These are phyloP conservation scores for Candida glucosophila DNA, from an alignment of 1,139 yeast species.

Conservation along the genomic window DNA sequence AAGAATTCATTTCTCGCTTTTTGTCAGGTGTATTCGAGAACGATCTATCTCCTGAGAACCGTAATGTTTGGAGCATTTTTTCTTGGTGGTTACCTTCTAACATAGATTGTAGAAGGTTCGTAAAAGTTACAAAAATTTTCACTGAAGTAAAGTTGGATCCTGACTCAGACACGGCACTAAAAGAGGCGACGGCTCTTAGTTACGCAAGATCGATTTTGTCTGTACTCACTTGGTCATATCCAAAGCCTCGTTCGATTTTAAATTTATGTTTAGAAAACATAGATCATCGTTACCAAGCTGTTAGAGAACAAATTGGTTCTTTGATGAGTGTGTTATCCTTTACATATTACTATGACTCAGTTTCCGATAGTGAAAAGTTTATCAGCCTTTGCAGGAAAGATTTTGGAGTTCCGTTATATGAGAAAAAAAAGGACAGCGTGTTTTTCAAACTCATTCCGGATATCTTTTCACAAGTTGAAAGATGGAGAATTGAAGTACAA, in stretches of 20 bases:
- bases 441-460: conserved; percentile 17
- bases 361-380: conserved; percentile 34
- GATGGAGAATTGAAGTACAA: conserved; percentile 29
- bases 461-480: conserved; percentile 36
- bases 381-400: conserved; percentile 24
- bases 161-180: conserved; percentile 56
- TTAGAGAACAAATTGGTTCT: conserved; percentile 65
- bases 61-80: conserved; percentile 69
- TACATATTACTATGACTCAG: conserved; percentile 44
- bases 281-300: conserved; percentile 64
- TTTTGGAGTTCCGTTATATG: conserved; percentile 18
- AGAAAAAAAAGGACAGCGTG: conserved; percentile 15
- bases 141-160: conserved; percentile 41
- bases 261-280: conserved; percentile 41
- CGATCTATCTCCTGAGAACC: conserved; percentile 70
- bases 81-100: conserved; percentile 68
- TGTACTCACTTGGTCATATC: conserved; percentile 51
- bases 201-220: conserved; percentile 50
- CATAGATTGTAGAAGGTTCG: conserved; percentile 60
- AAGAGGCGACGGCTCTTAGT: conserved; percentile 55
- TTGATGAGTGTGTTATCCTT: conserved; percentile 50
- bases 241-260: conserved; percentile 40
- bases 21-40: conserved; percentile 40
- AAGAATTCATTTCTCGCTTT: conserved; percentile 33
- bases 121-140: conserved; percentile 41